phyloP scores from a whole-genome alignment of 31 red algal species.

The Asparagopsis taxiformis region DNA sequence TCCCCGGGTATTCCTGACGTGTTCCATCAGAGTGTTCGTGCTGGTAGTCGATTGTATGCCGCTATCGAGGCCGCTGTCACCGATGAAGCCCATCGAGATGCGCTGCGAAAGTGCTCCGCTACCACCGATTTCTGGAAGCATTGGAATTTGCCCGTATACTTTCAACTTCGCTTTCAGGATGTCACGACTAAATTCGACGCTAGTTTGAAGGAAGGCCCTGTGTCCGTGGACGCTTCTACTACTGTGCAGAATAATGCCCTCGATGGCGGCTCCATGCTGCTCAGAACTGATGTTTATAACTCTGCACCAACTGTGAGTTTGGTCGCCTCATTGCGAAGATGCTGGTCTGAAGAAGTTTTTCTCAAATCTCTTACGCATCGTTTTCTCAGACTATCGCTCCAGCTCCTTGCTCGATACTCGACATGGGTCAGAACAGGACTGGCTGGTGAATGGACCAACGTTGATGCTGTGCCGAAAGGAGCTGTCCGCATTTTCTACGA shows the following conservation, averaged over 20 bases:
- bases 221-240: not conserved
- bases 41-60: conserved; percentile 51
- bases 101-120: conserved; percentile 11
- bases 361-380: conserved; percentile 58
- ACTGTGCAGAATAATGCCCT: no score
- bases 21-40: conserved; percentile 63
- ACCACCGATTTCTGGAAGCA: conserved; percentile 59
- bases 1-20: conserved; percentile 76
- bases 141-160: conserved; percentile 85
- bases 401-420: conserved; percentile 61
- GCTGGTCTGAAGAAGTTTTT: conserved; percentile 74
- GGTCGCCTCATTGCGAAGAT: conserved; percentile 32
- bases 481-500: conserved; percentile 55
- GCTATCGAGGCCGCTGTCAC: conserved; percentile 44
- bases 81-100: conserved; percentile 19
- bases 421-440: conserved; percentile 72
- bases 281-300: conserved; percentile 61
- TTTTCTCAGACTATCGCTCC: conserved; percentile 67
- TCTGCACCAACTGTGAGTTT: conserved; percentile 49
- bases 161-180: conserved; percentile 87
- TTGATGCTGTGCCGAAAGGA: conserved; percentile 41
- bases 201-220: conserved; percentile 31
- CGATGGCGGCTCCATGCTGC: no score
- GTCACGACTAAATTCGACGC: conserved; percentile 56
- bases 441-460: conserved; percentile 63